Percentiles rank a stretch among this genome's conserved stretches.
phyloP scores from a whole-genome alignment of 1,139 yeast species.

The Saccharomycopsis hybrid region DNA sequence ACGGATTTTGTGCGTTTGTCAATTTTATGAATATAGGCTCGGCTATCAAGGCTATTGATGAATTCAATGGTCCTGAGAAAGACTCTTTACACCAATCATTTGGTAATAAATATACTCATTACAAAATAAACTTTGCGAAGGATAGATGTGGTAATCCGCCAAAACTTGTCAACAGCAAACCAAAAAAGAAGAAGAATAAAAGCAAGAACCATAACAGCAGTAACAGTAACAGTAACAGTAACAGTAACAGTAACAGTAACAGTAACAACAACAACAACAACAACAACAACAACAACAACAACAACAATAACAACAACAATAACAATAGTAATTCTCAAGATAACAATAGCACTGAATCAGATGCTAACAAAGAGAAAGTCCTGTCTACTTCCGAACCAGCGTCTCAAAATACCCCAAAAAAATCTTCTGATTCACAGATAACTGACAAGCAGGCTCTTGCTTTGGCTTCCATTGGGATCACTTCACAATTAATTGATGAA shows the following conservation, averaged over 20 bases:
- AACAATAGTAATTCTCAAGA: too few species aligned
- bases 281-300: too few species aligned
- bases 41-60: conserved; percentile 79
- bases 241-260: not conserved
- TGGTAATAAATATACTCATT: conserved; percentile 33
- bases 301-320: too few species aligned
- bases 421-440: not conserved
- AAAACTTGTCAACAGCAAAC: conserved; percentile 28
- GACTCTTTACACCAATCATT: conserved; percentile 30
- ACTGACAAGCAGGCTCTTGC: conserved; percentile 19
- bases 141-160: conserved; percentile 91
- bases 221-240: too few species aligned
- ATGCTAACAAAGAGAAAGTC: too few species aligned
- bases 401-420: too few species aligned
- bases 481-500: conserved; percentile 12
- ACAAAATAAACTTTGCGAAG: conserved; percentile 82
- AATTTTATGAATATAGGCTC: conserved; percentile 83
- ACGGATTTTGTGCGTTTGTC: conserved; percentile 86
- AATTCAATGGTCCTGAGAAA: conserved; percentile 39
- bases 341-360: too few species aligned
- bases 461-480: conserved; percentile 19
- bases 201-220: conserved; percentile 13
- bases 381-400: too few species aligned
- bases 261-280: conserved; percentile 3
- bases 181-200: conserved; percentile 17